A percentile compares a stretch with the other conserved stretches of the same genome.
Evolutionary conservation across 1,284 basidiomycete species (phyloP).

Genomic region (Tilletia horrida): DNA sequence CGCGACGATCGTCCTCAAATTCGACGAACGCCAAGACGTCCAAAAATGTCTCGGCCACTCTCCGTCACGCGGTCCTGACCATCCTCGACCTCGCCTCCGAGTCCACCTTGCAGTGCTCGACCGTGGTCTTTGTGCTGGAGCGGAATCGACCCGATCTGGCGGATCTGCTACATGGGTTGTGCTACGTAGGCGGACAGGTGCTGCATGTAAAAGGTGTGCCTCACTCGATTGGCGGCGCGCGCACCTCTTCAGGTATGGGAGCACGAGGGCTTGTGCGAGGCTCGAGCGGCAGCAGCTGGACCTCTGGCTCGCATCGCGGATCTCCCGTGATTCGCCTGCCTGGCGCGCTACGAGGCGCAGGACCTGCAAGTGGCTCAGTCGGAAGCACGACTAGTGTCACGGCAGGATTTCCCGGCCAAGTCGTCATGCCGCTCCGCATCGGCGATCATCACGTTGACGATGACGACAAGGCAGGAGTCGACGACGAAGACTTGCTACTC

Average conservation of each 20-base stretch:
- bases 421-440: slow-evolving; percentile 12
- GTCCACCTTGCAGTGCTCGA: not conserved
- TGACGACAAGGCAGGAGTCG: not conserved
- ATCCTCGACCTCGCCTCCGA: slow-evolving; percentile 16
- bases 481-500: slow-evolving; percentile 3
- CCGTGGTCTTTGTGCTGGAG: slow-evolving; percentile 11
- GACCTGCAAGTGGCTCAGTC: not conserved
- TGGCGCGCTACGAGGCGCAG: not conserved
- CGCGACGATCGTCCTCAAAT: not conserved
- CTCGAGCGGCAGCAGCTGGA: not conserved
- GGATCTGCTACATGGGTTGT: slow-evolving; percentile 7
- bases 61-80: slow-evolving; percentile 11
- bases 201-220: slow-evolving; percentile 11
- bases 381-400: not conserved
- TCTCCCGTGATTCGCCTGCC: not conserved
- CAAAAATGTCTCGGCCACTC: not conserved
- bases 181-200: slow-evolving; percentile 14
- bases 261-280: not conserved
- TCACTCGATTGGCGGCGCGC: not conserved
- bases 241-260: not conserved
- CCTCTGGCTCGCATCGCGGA: not conserved
- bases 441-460: not conserved
- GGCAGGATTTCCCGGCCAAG: not conserved
- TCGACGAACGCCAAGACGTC: not conserved
- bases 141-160: not conserved